Conservation (phyloP, 78 protist species). For the Dictyostelium brefeldianum region DNA sequence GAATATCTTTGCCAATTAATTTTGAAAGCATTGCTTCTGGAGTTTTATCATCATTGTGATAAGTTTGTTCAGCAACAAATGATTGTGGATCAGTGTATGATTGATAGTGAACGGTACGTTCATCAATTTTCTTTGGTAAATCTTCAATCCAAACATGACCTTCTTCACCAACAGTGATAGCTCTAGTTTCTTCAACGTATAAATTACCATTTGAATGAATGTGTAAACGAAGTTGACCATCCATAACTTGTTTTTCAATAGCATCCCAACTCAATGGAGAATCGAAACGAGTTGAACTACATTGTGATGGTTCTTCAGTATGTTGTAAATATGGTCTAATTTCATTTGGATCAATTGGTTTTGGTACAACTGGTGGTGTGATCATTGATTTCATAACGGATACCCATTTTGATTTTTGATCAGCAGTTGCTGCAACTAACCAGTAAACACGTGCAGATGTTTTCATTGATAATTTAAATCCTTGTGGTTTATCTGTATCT, state of each 20-base stretch:
- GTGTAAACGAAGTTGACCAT: constrained; percentile 32
- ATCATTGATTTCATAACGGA: background rate
- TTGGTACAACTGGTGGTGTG: constrained; percentile 64
- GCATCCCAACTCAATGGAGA: constrained; percentile 45
- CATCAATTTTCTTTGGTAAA: constrained; percentile 44
- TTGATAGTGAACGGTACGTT: constrained; percentile 39
- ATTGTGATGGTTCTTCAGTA: constrained; percentile 67
- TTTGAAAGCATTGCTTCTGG: constrained; percentile 48
- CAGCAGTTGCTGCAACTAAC: constrained; percentile 23
- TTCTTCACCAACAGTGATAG: background rate
- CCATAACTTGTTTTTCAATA: constrained; percentile 1
- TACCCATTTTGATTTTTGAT: constrained; percentile 34
- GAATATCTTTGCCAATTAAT: constrained; percentile 48
- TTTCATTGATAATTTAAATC: constrained; percentile 70
- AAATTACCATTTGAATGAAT: constrained; percentile 35
- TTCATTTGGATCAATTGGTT: constrained; percentile 50
- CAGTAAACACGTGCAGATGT: constrained; percentile 70
- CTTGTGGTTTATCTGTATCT: constrained; percentile 34
- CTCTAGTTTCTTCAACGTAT: constrained; percentile 53
- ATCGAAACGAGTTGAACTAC: constrained; percentile 37
- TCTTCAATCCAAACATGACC: constrained; percentile 26
- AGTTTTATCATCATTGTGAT: constrained; percentile 47
- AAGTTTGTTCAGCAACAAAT: constrained; percentile 58
- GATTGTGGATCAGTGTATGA: constrained; percentile 48
- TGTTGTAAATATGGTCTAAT: constrained; percentile 67